Evolutionary conservation across 495 filamentous ascomycete species (phyloP).

Genomic region (Penicillium canariense): DNA sequence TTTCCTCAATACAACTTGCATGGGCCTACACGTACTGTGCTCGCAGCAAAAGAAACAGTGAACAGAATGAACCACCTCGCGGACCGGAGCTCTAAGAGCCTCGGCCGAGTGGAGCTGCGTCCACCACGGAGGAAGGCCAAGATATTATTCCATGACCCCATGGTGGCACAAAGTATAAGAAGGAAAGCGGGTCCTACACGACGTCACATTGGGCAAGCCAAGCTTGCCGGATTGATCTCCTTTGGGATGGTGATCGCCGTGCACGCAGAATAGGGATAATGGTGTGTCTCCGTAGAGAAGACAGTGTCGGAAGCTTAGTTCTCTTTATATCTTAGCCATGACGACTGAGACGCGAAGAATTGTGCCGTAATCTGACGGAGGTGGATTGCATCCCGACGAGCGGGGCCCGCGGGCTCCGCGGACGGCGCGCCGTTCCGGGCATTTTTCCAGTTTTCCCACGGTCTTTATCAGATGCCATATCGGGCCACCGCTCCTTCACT

Average conservation of each 20-base stretch:
- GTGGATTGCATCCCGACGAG: neutral
- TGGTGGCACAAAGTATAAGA: neutral
- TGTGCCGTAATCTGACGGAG: neutral
- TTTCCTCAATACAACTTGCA: neutral
- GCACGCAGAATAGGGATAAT: neutral
- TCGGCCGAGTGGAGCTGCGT: slow-evolving; percentile 15
- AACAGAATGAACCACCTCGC: slow-evolving; percentile 30
- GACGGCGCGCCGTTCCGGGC: neutral
- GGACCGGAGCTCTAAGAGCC: slow-evolving; percentile 26
- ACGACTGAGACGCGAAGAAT: neutral
- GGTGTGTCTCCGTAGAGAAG: neutral
- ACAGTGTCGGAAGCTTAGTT: neutral
- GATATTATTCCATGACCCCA: slow-evolving; percentile 9
- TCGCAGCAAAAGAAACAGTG: slow-evolving; percentile 26
- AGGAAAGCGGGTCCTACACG: neutral
- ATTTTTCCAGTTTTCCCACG: neutral
- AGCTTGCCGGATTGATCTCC: neutral
- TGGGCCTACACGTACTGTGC: slow-evolving; percentile 12
- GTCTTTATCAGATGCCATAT: neutral
- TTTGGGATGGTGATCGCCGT: neutral
- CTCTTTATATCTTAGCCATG: neutral
- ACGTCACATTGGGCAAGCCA: slow-evolving; percentile 2
- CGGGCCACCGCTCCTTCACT: no score
- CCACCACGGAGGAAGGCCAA: neutral
- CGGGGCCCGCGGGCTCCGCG: slow-evolving; percentile 25